Conservation (phyloP, 106 monocot species). For the Gastrodia elata region DNA sequence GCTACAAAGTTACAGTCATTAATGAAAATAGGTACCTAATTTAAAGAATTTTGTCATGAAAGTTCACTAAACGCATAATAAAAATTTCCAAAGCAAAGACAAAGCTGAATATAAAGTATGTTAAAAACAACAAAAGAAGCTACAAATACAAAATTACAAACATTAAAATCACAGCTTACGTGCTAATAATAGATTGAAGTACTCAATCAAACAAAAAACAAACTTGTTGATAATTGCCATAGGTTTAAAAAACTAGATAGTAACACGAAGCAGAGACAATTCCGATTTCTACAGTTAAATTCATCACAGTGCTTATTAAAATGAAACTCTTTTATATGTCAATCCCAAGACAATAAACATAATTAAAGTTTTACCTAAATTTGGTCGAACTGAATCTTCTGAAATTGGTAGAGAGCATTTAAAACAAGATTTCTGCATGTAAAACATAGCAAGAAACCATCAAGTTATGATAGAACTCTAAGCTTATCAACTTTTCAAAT, state of each 20-base stretch:
- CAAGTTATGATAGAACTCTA: not conserved
- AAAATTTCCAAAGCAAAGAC: not conserved
- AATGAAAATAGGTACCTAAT: not conserved
- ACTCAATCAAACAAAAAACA: not conserved
- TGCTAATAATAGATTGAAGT: not conserved
- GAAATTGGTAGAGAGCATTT: slow-evolving; percentile 62
- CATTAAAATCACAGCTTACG: not conserved
- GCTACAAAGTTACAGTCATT: not conserved
- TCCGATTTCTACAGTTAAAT: not conserved
- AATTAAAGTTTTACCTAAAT: slow-evolving; percentile 41
- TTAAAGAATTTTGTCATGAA: slow-evolving; percentile 1
- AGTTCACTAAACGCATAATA: not conserved
- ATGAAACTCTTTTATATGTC: not conserved
- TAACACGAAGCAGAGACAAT: not conserved
- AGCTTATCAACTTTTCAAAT: slow-evolving; percentile 1
- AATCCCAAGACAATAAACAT: not conserved
- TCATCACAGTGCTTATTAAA: not conserved
- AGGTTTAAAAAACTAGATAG: not conserved
- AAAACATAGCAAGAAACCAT: slow-evolving; percentile 2
- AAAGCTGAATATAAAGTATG: not conserved
- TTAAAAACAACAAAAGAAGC: not conserved
- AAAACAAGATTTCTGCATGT: slow-evolving; percentile 68
- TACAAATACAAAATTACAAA: not conserved
- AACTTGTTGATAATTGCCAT: not conserved
- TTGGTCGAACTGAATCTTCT: slow-evolving; percentile 58